These are phyloP conservation scores for Tephrocybe sp. DNA, from an alignment of 768 basidiomycete genomes.

Conservation along the genomic window DNA sequence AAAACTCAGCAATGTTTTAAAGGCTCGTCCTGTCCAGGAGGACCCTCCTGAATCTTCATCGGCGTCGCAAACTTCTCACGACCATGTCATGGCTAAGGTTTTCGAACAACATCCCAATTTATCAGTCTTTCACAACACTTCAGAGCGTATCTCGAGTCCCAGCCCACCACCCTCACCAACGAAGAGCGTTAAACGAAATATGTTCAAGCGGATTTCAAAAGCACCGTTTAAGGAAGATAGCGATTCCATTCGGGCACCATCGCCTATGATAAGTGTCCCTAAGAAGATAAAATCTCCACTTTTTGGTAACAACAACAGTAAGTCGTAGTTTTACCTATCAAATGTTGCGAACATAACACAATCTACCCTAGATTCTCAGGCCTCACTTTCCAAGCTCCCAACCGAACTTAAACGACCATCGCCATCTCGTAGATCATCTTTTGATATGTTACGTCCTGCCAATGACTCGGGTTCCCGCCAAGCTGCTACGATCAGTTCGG, in stretches of 20 bases:
- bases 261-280: constrained; percentile 37
- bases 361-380: constrained; percentile 29
- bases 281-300: constrained; percentile 55
- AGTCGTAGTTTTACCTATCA: constrained; percentile 14
- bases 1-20: constrained; percentile 58
- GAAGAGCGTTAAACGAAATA: constrained; percentile 40
- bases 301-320: constrained; percentile 35
- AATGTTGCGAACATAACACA: background rate
- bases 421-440: constrained; percentile 27
- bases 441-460: constrained; percentile 31
- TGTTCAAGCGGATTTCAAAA: constrained; percentile 58
- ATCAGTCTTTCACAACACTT: constrained; percentile 50
- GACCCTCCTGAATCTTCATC: constrained; percentile 28
- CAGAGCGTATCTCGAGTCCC: constrained; percentile 28
- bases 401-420: constrained; percentile 18
- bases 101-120: constrained; percentile 64
- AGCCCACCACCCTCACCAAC: constrained; percentile 54
- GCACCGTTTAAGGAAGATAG: constrained; percentile 38
- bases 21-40: constrained; percentile 33
- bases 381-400: constrained; percentile 25
- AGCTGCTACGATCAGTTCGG: constrained; percentile 14
- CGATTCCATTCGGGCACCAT: constrained; percentile 35
- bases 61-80: constrained; percentile 18
- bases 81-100: constrained; percentile 50
- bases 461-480: constrained; percentile 7